A percentile compares a stretch with the other conserved stretches of the same genome.
These are phyloP conservation scores for Ophiostoma sp. DNA, from an alignment of 2,329 filamentous ascomycete genomes.

Conservation along the genomic window DNA sequence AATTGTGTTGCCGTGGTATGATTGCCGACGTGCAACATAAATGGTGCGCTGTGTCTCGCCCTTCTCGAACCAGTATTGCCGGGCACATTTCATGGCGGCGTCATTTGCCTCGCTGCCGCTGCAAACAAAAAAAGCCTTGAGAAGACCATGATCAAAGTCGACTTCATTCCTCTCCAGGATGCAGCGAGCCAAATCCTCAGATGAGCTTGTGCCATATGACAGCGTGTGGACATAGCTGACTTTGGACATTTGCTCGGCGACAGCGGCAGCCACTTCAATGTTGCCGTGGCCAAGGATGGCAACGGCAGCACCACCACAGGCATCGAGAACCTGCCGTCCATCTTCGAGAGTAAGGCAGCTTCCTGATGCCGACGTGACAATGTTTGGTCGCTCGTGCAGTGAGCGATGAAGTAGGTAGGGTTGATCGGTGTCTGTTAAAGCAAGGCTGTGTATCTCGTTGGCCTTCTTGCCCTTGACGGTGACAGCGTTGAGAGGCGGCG, in stretches of 20 bases:
- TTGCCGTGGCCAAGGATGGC: constrained; percentile 69
- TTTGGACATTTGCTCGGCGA: constrained; percentile 51
- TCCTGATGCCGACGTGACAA: not conserved
- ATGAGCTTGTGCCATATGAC: constrained; percentile 56
- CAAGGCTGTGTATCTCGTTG: not conserved
- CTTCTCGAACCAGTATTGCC: constrained; percentile 64
- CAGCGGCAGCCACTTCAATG: constrained; percentile 58
- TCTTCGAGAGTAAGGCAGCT: constrained; percentile 27
- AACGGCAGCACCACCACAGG: constrained; percentile 71
- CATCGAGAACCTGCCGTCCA: constrained; percentile 67
- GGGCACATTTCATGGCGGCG: constrained; percentile 64
- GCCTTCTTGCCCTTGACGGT: not conserved
- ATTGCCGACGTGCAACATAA: constrained; percentile 65
- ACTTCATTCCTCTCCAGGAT: not conserved
- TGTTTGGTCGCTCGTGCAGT: constrained; percentile 14
- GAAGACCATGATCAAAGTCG: constrained; percentile 40
- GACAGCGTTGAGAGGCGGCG: not conserved
- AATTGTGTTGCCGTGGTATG: constrained; percentile 71
- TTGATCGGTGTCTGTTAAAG: not conserved
- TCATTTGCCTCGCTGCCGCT: constrained; percentile 68
- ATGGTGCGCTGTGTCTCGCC: constrained; percentile 54
- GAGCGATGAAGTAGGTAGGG: constrained; percentile 26
- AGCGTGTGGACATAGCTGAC: constrained; percentile 38
- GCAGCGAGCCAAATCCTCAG: constrained; percentile 50
- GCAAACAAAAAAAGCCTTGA: constrained; percentile 40